Evolutionary conservation across 129 eudicot genomes (phyloP), one percentile per base, ranked within the genome.

Genomic region (Lactuca sativa): DNA sequence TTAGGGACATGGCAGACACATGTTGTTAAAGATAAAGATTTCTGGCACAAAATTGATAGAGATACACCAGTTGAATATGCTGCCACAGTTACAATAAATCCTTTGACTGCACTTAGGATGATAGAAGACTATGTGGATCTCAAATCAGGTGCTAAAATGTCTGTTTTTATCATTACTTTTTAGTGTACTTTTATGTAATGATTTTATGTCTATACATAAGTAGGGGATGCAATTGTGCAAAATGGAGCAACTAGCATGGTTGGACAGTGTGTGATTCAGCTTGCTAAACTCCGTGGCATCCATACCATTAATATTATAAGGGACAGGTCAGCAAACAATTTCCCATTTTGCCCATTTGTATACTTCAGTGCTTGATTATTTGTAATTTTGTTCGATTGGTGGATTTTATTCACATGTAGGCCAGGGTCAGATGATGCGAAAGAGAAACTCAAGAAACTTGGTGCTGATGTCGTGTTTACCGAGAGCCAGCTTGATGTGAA

Each of bases 181-280:
- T 65, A 9, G 11, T 56, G 53, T 37, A 8, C 59, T 61, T 69
- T 48, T 62, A 34, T 32, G 65, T 74, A 31, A 76, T 44, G 75
- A 56, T 57, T 59, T 34, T 58, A 21, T 41, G 52, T 72, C 4
- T 59, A 32, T 44, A 8, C 16, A 57, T 74, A 58, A 68, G 38
- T 48, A 92, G 98, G 99, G 48, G 99, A 95, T 67, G 58, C 95
- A 14, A 81, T 95, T 83, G 97, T 95, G 82, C 99, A 95, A 78
- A 95, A 95, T 68, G 97, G 99, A 52, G 95, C 99, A 21, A 95
- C 97, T 7, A 90, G 99, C 84, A 90, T 95, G 56, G 99, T 95
- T 64, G 99, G 99, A 43, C 99, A 87, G 80, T 95, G 99, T 69
- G 78, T 90, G 72, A 90, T 95, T 75, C 99, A 95, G 80, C 97